Evolutionary conservation across 2,329 filamentous ascomycete genomes (phyloP), one percentile per base, ranked within the genome.

Genomic region (Fusarium burgessii): DNA sequence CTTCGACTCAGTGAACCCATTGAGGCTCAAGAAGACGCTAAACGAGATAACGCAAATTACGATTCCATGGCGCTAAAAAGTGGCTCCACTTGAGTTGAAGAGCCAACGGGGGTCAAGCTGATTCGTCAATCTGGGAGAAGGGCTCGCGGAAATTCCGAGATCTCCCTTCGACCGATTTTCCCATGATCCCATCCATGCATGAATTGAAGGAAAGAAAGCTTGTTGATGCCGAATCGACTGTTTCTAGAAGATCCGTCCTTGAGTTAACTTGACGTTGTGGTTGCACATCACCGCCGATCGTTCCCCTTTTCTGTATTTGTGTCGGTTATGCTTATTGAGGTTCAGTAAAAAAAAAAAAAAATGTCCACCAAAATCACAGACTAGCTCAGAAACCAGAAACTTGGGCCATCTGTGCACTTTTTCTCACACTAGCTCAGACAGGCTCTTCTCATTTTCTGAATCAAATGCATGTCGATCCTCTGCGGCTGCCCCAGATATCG

Each of bases 21-120:
- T 62, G 64, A 67, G 64, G 62, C 63, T 68, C 64, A 67, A 67
- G 45, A 15, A 15, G 42, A 27, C 62, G 49, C 64, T 67, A 62
- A 54, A 18, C 10, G 14, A 46, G 52, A 66, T 49, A 43, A 56
- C n/a, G 62, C 47, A 68, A 62, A 67, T 67, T 68, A 20, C 49
- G 29, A 64, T 25, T 33, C 23, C 52, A 20, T 35, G 43, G 36
- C 43, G 59, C 55, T 23, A 40, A 8, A 25, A 59, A 36, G 20
- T 25, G 25, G 38, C 27, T 54, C 62, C 62, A 49, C 56, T 23
- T 41, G 27, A 33, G 59, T 20, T 29, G 12, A 27, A 35, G 20
- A 59, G 29, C 54, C 43, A 43, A 60, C 38, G 14, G 25, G 23
- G 45, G 11, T 33, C 9, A 5, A 32, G 9, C 15, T 67, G 33